Evolutionary conservation across 257 asterid genomes (phyloP).

Genomic region (Avicennia marina): DNA sequence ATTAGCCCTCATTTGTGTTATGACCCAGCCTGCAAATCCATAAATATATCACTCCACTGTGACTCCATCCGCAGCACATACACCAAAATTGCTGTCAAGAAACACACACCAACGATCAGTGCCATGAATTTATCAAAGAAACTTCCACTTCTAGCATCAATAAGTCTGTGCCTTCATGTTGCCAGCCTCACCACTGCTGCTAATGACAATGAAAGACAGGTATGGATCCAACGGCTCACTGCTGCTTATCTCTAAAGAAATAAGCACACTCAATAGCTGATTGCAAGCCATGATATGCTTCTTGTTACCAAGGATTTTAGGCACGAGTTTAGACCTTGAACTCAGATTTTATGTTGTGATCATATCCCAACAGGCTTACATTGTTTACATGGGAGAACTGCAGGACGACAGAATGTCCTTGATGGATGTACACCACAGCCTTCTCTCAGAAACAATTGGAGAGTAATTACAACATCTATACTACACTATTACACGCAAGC

Average conservation of each 20-base stretch:
- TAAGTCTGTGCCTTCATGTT: slow-evolving; percentile 20
- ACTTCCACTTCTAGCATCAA: slow-evolving; percentile 15
- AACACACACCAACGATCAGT: not conserved
- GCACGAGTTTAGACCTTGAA: no score
- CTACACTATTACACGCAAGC: not conserved
- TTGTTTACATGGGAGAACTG: slow-evolving; percentile 83
- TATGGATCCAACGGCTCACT: no score
- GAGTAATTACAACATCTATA: slow-evolving; percentile 36
- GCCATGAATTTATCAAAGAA: slow-evolving; percentile 26
- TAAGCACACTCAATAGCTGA: no score
- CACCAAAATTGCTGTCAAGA: not conserved
- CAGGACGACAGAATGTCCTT: slow-evolving; percentile 25
- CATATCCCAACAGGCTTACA: slow-evolving; percentile 65
- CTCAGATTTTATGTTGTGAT: no score
- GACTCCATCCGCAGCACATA: no score
- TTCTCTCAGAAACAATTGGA: slow-evolving; percentile 59
- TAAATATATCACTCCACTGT: no score
- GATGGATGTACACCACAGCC: slow-evolving; percentile 36
- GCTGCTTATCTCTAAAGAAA: no score
- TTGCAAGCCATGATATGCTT: no score
- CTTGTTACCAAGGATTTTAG: not conserved
- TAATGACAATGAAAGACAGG: slow-evolving; percentile 42
- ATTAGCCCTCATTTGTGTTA: slow-evolving; percentile 3
- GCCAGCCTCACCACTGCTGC: slow-evolving; percentile 16
- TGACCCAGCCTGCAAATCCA: no score